Base-by-base conservation (phyloP, 768 basidiomycete species). In the Hericium alpestre region DNA sequence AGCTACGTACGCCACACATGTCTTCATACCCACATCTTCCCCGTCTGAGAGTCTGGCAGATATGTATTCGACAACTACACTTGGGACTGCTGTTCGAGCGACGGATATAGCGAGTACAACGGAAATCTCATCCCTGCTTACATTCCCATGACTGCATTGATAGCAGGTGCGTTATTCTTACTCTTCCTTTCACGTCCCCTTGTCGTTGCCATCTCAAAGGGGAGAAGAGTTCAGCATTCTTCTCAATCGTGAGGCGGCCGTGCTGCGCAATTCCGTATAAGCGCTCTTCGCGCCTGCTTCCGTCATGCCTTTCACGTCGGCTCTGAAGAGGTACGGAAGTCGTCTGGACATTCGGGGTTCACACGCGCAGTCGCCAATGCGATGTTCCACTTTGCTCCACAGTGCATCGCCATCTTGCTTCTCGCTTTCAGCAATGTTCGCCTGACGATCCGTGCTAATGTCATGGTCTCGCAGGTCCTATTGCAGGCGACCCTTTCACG, bases 51-150 rank as follows among this genome's bases (percentile, higher is more conserved):
- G 15, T 39, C 15, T 39, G 13, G 40, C 15, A 75, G 74, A 11
- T 73, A 67, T 38, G 81, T 82, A 2, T 81, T 80, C 62, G 73
- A 80, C 58, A 78, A 83, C 50, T 82, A 77, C 58, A 78, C 78
- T 0, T 83, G 81, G 82, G 65, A 71, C 9, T 66, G 66, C 2
- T 71, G 73, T 7, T 70, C 70, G 0, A 63, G 66, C 2, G 74
- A 76, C 4, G 76, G 76, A 39, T 71, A 62, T 41, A 48, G 72
- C 0, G 63, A 70, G 0, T 83, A 65, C 64, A 79, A 80, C 55
- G 76, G 76, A 16, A 78, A 74, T 50, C 59, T 68, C 2, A 78
- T 79, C 54, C 78, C 81, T 22, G 71, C 78, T 0, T 74, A 74
- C 0, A 76, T 81, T 38, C 82, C 82, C 5, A 61, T 82, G 13